Conservation (phyloP, 805 yeast genomes). For the Wickerhamomyces kurtzmanii region DNA sequence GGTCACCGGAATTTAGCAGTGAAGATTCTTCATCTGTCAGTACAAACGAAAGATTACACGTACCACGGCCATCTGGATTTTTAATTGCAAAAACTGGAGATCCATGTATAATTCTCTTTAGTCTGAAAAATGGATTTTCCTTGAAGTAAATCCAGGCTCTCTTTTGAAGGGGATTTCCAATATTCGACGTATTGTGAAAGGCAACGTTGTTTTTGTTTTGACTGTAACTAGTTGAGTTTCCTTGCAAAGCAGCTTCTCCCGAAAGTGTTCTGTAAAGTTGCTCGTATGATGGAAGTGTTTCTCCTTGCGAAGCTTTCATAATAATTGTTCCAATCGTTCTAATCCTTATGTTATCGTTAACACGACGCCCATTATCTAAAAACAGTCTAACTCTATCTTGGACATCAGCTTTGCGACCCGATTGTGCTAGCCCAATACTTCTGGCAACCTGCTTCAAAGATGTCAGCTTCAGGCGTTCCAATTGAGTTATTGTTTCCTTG, state of each 20-base stretch:
- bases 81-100: conserved; percentile 33
- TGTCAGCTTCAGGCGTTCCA: conserved; percentile 33
- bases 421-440: conserved; percentile 33
- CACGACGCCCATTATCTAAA: conserved; percentile 29
- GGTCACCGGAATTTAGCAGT: conserved; percentile 20
- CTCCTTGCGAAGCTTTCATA: conserved; percentile 22
- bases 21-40: conserved; percentile 32
- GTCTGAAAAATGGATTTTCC: conserved; percentile 45
- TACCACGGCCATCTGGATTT: conserved; percentile 35
- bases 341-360: conserved; percentile 31
- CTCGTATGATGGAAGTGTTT: conserved; percentile 28
- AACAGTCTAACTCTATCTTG: conserved; percentile 42
- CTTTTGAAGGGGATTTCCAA: conserved; percentile 8
- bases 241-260: conserved; percentile 2
- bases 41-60: conserved; percentile 29
- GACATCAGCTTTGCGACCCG: conserved; percentile 56
- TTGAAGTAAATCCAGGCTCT: conserved; percentile 38
- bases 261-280: conserved; percentile 8
- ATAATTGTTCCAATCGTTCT: conserved; percentile 35
- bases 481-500: conserved; percentile 20
- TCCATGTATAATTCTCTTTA: conserved; percentile 35
- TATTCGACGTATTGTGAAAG: not conserved
- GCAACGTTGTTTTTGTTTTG: not conserved
- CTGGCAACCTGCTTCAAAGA: conserved; percentile 45
- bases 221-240: conserved; percentile 5